A percentile compares a stretch with the other conserved stretches of the same genome.
Evolutionary conservation across 495 filamentous ascomycete species (phyloP).

Genomic region (Aspergillus biplanus): DNA sequence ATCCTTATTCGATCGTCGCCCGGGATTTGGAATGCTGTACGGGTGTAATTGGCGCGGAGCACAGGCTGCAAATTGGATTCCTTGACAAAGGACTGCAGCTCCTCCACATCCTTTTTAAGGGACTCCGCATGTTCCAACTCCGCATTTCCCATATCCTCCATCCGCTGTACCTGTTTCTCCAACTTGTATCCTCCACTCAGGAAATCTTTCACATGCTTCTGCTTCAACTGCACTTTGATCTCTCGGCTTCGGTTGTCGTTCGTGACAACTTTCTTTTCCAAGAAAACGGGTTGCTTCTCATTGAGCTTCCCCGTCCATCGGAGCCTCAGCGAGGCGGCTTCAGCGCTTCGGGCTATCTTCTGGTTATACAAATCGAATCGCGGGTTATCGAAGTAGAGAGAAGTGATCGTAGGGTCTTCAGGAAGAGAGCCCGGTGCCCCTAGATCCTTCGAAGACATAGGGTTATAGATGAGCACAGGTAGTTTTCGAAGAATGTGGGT

Average conservation of each 20-base stretch:
- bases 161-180: conserved; percentile 86
- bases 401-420: conserved; percentile 88
- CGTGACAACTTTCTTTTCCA: conserved; percentile 87
- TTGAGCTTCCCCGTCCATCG: conserved; percentile 90
- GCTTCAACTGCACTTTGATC: conserved; percentile 80
- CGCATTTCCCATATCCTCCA: conserved; percentile 68
- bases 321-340: conserved; percentile 81
- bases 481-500: conserved; percentile 89
- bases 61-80: conserved; percentile 80
- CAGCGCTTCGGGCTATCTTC: conserved; percentile 76
- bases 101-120: conserved; percentile 72
- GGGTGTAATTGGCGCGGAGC: conserved; percentile 88
- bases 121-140: conserved; percentile 57
- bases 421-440: conserved; percentile 58
- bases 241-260: conserved; percentile 76
- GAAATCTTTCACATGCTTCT: conserved; percentile 90
- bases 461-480: conserved; percentile 90
- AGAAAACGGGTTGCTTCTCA: conserved; percentile 72
- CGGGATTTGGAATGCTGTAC: conserved; percentile 96
- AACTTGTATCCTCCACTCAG: conserved; percentile 85
- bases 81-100: conserved; percentile 79
- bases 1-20: conserved; percentile 89
- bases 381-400: conserved; percentile 90
- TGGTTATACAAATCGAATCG: conserved; percentile 82
- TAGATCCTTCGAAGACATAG: conserved; percentile 75